phyloP scores from a whole-genome alignment of 768 basidiomycete species.

The Floccularia luteovirens region DNA sequence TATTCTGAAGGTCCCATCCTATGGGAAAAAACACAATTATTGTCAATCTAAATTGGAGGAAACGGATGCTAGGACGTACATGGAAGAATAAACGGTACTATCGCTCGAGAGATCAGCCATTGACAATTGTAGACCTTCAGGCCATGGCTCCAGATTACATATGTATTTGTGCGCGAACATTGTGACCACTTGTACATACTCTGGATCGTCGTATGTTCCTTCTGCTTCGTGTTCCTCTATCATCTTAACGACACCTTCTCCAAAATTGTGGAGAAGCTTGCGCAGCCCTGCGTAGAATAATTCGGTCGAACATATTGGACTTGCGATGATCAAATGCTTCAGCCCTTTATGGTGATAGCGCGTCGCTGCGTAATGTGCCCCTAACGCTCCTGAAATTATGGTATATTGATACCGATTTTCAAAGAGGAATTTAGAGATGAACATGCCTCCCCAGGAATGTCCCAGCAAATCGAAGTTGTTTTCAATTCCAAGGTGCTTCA shows the following conservation, averaged over 20 bases:
- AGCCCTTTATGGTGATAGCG: no score
- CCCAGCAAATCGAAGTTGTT: not conserved
- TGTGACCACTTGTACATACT: conserved; percentile 22
- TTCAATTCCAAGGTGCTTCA: not conserved
- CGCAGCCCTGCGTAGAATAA: conserved; percentile 27
- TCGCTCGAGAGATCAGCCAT: conserved; percentile 17
- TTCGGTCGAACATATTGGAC: conserved; percentile 34
- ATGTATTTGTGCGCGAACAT: conserved; percentile 23
- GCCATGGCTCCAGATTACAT: conserved; percentile 23
- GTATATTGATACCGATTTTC: no score
- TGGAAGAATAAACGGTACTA: conserved; percentile 29
- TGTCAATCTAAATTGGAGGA: conserved; percentile 1
- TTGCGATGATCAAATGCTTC: conserved; percentile 34
- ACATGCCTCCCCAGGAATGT: conserved; percentile 5
- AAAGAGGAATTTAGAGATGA: no score
- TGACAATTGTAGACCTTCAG: conserved; percentile 19
- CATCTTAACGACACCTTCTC: conserved; percentile 27
- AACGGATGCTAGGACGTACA: conserved; percentile 22
- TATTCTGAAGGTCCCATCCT: conserved; percentile 35
- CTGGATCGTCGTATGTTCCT: conserved; percentile 8
- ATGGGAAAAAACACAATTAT: not conserved
- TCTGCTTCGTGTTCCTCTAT: conserved; percentile 34
- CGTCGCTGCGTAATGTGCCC: no score
- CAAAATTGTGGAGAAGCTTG: conserved; percentile 25
- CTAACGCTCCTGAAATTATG: no score